A percentile compares a stretch with the other conserved stretches of the same genome.
These are phyloP conservation scores for Arctium lappa DNA, from an alignment of 129 eudicot genomes.

Conservation along the genomic window DNA sequence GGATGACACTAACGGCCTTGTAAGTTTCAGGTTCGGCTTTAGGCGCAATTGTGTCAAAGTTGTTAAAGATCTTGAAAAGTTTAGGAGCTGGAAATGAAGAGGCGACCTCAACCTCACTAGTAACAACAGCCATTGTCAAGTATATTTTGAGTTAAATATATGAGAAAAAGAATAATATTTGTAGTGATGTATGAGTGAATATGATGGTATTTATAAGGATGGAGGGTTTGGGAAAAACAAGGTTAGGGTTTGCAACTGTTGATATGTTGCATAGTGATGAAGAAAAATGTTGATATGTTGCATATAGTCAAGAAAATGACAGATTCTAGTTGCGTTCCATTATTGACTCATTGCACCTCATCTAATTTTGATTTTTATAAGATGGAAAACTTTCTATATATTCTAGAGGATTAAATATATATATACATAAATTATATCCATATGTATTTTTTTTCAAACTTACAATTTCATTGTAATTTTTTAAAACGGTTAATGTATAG, in stretches of 20 bases:
- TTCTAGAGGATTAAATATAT: too few relatives aligned
- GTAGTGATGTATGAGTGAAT: neutral
- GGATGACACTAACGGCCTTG: slow-evolving; percentile 28
- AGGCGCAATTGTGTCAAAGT: slow-evolving; percentile 36
- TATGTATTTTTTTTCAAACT: too few relatives aligned
- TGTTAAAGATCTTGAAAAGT: slow-evolving; percentile 30
- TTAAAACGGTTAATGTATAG: too few relatives aligned
- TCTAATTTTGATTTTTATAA: neutral
- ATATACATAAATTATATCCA: too few relatives aligned
- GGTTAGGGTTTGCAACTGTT: neutral
- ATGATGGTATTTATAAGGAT: neutral
- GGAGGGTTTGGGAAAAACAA: neutral
- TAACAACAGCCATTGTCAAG: slow-evolving; percentile 34
- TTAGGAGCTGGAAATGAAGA: slow-evolving; percentile 39
- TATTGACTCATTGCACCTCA: neutral
- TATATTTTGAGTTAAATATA: neutral
- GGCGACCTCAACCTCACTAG: slow-evolving; percentile 19
- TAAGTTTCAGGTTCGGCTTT: slow-evolving; percentile 33
- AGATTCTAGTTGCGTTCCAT: neutral
- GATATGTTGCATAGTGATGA: neutral
- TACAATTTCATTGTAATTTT: too few relatives aligned
- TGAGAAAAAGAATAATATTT: neutral
- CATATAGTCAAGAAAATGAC: neutral
- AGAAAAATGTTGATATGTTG: too few relatives aligned
- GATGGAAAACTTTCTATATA: too few relatives aligned